Conservation (phyloP, 345 rosid genomes). For the Brassica rapa region DNA sequence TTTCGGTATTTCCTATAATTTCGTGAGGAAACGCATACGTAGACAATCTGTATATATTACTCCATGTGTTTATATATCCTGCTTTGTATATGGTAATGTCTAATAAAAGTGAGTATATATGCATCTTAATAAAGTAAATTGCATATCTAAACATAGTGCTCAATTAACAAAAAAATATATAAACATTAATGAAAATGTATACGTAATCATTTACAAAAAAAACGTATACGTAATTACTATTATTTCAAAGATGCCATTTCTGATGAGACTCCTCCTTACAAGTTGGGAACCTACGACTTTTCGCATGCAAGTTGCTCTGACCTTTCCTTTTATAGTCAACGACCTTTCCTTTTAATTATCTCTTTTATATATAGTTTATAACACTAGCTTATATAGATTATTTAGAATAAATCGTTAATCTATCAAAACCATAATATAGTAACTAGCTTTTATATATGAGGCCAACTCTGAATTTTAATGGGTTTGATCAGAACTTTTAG, state of each 20-base stretch:
- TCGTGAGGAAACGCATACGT: not conserved
- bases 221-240: too few species aligned
- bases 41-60: not conserved
- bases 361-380: not conserved
- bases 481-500: not conserved
- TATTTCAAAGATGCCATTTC: too few species aligned
- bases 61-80: not conserved
- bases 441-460: not conserved
- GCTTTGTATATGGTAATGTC: conserved; percentile 8
- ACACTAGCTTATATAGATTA: not conserved
- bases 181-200: not conserved
- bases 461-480: not conserved
- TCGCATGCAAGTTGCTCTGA: too few species aligned
- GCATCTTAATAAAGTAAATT: conserved; percentile 39
- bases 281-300: not conserved
- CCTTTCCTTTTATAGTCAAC: conserved; percentile 19
- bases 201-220: too few species aligned
- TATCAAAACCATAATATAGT: not conserved
- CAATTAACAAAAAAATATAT: conserved; percentile 19
- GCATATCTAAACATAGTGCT: conserved; percentile 37
- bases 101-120: conserved; percentile 34
- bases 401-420: not conserved
- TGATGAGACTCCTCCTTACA: conserved; percentile 24
- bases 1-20: not conserved
- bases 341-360: not conserved